Conservation (phyloP, 148 eudicot species). For the Camellia lanceoleosa region DNA sequence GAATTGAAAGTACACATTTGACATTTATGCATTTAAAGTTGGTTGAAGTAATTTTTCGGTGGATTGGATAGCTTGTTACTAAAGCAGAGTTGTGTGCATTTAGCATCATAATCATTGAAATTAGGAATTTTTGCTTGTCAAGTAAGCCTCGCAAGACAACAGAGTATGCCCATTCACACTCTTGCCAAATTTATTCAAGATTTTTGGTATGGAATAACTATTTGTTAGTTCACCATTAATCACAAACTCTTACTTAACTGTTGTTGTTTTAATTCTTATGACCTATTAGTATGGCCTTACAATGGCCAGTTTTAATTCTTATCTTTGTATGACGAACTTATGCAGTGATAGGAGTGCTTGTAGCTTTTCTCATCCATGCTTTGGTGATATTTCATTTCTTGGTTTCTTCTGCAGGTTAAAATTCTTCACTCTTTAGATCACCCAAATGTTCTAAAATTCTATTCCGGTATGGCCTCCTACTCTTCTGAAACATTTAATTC, state of each 20-base stretch:
- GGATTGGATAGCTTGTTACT: background rate
- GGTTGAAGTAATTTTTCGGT: background rate
- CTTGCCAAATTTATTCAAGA: too few species aligned
- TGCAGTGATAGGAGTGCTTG: background rate
- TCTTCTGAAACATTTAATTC: background rate
- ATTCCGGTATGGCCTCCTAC: conserved; percentile 57
- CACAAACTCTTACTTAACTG: too few species aligned
- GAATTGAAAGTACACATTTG: background rate
- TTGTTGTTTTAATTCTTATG: too few species aligned
- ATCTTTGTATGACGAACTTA: background rate
- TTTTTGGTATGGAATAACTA: too few species aligned
- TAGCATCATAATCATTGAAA: too few species aligned
- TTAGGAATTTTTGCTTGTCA: too few species aligned
- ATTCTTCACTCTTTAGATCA: conserved; percentile 78
- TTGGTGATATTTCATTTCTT: background rate
- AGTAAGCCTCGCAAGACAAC: too few species aligned
- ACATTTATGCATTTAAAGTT: background rate
- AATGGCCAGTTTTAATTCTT: background rate
- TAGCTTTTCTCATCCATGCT: conserved; percentile 1
- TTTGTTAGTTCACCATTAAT: too few species aligned
- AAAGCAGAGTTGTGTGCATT: too few species aligned
- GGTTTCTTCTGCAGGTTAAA: conserved; percentile 53
- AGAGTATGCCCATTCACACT: too few species aligned
- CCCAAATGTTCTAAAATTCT: conserved; percentile 76
- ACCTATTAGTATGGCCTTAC: background rate